Percentiles rank a stretch among this genome's conserved stretches.
Evolutionary conservation across 108 stramenopile genomes (phyloP).

Genomic region (Skeletonema costatum): DNA sequence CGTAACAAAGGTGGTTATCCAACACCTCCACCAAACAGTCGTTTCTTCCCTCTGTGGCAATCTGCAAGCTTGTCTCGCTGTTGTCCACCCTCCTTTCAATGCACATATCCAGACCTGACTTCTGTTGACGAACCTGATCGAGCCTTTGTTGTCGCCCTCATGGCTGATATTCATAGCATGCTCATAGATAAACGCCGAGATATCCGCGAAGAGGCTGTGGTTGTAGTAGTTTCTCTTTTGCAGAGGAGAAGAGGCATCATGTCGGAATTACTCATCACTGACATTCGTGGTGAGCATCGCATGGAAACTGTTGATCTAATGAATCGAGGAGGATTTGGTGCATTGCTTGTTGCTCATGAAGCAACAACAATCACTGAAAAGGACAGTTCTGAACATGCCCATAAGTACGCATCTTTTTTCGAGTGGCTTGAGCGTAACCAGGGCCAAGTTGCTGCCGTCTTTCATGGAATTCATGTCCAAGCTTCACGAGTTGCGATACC

Average conservation of each 20-base stretch:
- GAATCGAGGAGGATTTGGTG: constrained; percentile 85
- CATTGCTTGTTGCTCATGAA: constrained; percentile 76
- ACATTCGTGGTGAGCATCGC: constrained; percentile 55
- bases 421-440: constrained; percentile 78
- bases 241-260: constrained; percentile 67
- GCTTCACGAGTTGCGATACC: constrained; percentile 55
- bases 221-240: constrained; percentile 69
- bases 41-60: constrained; percentile 74
- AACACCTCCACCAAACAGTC: constrained; percentile 55
- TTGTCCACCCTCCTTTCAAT: constrained; percentile 38
- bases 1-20: constrained; percentile 44
- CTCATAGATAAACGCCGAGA: constrained; percentile 58
- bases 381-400: constrained; percentile 15
- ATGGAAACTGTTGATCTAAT: constrained; percentile 82
- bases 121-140: constrained; percentile 66
- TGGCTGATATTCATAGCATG: constrained; percentile 70
- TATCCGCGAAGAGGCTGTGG: constrained; percentile 64
- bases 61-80: constrained; percentile 74
- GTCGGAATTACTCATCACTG: constrained; percentile 77
- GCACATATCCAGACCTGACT: constrained; percentile 70
- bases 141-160: constrained; percentile 66
- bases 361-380: constrained; percentile 66
- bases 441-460: constrained; percentile 68
- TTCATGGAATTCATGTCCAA: constrained; percentile 64
- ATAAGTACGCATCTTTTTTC: constrained; percentile 77